phyloP scores from a whole-genome alignment of 805 yeast genomes.

The Starmera dryadoides region DNA sequence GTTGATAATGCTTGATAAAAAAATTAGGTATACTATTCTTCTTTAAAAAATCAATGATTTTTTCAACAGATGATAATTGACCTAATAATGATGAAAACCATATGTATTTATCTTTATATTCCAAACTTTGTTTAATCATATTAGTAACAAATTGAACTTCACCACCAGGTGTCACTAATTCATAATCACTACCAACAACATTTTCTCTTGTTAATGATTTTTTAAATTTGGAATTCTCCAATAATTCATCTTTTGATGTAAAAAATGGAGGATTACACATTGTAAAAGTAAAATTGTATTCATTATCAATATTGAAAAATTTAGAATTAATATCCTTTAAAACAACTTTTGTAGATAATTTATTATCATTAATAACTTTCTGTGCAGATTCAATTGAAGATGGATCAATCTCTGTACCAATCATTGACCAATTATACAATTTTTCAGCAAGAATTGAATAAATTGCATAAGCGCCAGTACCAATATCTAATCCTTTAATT shows the following conservation, averaged over 20 bases:
- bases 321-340: constrained; percentile 2
- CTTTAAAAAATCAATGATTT: constrained; percentile 4
- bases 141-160: constrained; percentile 31
- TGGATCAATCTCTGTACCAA: constrained; percentile 36
- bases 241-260: constrained; percentile 26
- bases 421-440: constrained; percentile 20
- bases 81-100: constrained; percentile 38
- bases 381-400: constrained; percentile 24
- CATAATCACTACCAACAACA: constrained; percentile 27
- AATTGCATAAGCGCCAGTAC: constrained; percentile 42
- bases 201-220: constrained; percentile 8
- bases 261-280: constrained; percentile 54
- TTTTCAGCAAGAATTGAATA: constrained; percentile 34
- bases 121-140: constrained; percentile 27
- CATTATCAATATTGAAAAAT: constrained; percentile 8
- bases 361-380: constrained; percentile 22
- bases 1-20: constrained; percentile 11
- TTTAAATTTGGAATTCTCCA: constrained; percentile 18
- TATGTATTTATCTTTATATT: constrained; percentile 5
- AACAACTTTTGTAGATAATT: constrained; percentile 6
- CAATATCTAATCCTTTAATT: constrained; percentile 35
- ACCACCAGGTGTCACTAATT: constrained; percentile 39
- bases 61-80: constrained; percentile 11
- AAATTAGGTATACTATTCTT: constrained; percentile 5
- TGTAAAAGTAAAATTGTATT: constrained; percentile 22